phyloP scores from a whole-genome alignment of 139 green algal species.

The Micractinium sp. region DNA sequence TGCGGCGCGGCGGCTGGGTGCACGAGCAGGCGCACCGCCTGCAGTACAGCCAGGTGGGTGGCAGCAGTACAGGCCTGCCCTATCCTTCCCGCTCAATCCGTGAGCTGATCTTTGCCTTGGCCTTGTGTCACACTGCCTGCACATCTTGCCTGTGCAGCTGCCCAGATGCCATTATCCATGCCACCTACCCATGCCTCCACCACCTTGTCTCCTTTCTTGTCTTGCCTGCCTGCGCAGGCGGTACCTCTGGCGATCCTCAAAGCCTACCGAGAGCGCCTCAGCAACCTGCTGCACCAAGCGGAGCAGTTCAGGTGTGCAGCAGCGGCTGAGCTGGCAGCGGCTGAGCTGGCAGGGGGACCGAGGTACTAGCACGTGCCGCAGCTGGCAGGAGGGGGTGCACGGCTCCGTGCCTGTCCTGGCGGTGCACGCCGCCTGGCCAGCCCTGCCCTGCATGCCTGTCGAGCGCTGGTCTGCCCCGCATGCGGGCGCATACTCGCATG shows the following conservation, averaged over 20 bases:
- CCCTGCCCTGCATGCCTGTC: too few species aligned
- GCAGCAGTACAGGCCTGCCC: too few species aligned
- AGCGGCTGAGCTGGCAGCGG: background rate
- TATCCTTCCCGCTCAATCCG: background rate
- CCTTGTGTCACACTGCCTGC: too few species aligned
- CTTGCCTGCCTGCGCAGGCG: background rate
- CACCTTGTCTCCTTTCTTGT: background rate
- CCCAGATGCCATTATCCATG: background rate
- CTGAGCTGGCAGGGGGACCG: background rate
- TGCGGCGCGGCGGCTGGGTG: conserved; percentile 29
- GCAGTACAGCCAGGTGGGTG: conserved; percentile 1
- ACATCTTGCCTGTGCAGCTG: too few species aligned
- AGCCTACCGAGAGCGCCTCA: conserved; percentile 28
- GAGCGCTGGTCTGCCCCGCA: too few species aligned
- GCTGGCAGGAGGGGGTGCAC: too few species aligned
- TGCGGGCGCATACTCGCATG: too few species aligned
- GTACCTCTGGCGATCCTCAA: conserved; percentile 40
- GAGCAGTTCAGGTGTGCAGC: conserved; percentile 50
- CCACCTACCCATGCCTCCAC: background rate
- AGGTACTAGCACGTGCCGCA: too few species aligned
- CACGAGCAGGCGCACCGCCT: background rate
- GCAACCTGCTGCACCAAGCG: conserved; percentile 20
- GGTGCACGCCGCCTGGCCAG: too few species aligned
- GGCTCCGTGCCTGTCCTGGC: too few species aligned
- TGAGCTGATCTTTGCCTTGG: too few species aligned